A percentile compares a stretch with the other conserved stretches of the same genome.
phyloP scores from a whole-genome alignment of 768 basidiomycete species.

The Pulveroboletus frians region DNA sequence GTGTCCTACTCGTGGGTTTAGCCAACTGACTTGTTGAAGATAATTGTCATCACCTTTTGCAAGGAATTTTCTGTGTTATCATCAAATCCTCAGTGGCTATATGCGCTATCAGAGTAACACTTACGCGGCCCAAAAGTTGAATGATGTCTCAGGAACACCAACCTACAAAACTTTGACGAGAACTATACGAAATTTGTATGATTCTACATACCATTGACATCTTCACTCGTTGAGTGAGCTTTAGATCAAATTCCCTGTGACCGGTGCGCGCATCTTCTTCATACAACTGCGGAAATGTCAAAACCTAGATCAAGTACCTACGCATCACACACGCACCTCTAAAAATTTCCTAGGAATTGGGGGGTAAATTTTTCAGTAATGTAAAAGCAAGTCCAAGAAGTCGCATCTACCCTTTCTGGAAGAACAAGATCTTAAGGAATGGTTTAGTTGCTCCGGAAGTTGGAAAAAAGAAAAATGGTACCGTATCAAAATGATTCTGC shows the following conservation, averaged over 20 bases:
- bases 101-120: constrained; percentile 24
- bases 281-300: constrained; percentile 50
- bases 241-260: constrained; percentile 92
- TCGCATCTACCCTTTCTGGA: constrained; percentile 82
- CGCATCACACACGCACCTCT: constrained; percentile 43
- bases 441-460: constrained; percentile 14
- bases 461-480: constrained; percentile 22
- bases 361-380: constrained; percentile 4
- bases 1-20: constrained; percentile 48
- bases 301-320: not conserved
- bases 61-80: constrained; percentile 61
- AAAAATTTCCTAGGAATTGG: constrained; percentile 64
- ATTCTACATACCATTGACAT: constrained; percentile 87
- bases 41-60: constrained; percentile 41
- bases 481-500: constrained; percentile 95
- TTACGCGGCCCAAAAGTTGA: constrained; percentile 90
- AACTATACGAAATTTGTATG: not conserved
- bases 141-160: constrained; percentile 90
- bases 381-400: constrained; percentile 4
- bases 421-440: constrained; percentile 70
- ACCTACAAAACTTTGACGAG: constrained; percentile 46
- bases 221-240: constrained; percentile 87
- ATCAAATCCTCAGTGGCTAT: constrained; percentile 2
- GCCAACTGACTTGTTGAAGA: not conserved
- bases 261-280: constrained; percentile 94